Base-by-base conservation (phyloP, 129 eudicot species). In the Smallanthus sonchifolius region DNA sequence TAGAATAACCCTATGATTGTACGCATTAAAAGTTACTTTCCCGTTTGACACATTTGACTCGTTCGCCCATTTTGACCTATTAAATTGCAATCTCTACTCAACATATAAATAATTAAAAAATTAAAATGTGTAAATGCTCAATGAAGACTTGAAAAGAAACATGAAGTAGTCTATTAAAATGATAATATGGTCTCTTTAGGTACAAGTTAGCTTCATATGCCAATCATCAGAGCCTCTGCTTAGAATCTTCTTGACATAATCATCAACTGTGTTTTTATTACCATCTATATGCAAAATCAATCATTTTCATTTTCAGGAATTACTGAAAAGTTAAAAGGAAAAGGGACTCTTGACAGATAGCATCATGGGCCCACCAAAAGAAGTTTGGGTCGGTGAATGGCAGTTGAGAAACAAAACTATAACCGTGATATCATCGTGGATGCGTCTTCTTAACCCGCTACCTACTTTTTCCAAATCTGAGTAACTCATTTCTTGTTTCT, bases 381-480 rank as follows among this genome's bases (percentile, higher is more conserved):
- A 81, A 52, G 79, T 81, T 13, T 71, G 87, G 47, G 82, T 79
- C 15, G 83, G 65, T 65, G 85, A 60, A 77, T 82, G 80, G 60
- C 76, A 74, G 79, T 84, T 87, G 3, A 92, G 81, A 63, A 86
- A 89, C 70, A 88, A 52, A 66, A 92, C 97, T 69, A 87, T 68
- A 10, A 92, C 92, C 1, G 96, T 84, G 61, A 92, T 92, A 48
- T 92, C 92, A 51, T 92, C 92, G 7, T 92, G 97, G 45, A 84
- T 85, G 39, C 82, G 86, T 57, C 97, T 81, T 78, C 96, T 74
- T 75, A 80, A 77, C 20, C 91, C 92, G 24, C 81, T 57, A 2
- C 73, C 92, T 16, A 91, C 74, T 75, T 85, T 85, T 57, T 87
- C 82, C 37, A 88, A 77, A 63, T 88, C 91, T 0, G 89, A 81